Percentiles rank a stretch among this genome's conserved stretches.
phyloP scores from a whole-genome alignment of 2,329 filamentous ascomycete genomes.

The Epichloe hybrida region DNA sequence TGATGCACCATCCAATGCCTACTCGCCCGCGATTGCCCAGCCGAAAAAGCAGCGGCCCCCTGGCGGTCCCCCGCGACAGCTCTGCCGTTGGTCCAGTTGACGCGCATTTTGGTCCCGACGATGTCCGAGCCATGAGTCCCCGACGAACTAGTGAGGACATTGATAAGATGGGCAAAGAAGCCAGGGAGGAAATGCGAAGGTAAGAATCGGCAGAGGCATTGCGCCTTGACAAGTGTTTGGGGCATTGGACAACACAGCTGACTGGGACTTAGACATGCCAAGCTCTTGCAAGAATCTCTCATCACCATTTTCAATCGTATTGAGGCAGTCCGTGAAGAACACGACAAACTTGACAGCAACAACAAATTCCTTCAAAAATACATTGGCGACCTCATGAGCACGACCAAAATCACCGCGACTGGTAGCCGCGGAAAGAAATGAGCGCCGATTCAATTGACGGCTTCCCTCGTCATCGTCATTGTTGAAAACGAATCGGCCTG shows the following conservation, averaged over 20 bases:
- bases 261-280: slow-evolving; percentile 57
- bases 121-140: slow-evolving; percentile 90
- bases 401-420: slow-evolving; percentile 56
- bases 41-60: slow-evolving; percentile 68
- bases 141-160: slow-evolving; percentile 82
- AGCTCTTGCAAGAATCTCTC: slow-evolving; percentile 76
- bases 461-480: background rate
- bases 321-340: slow-evolving; percentile 84
- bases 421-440: slow-evolving; percentile 40
- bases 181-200: slow-evolving; percentile 52
- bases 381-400: slow-evolving; percentile 89
- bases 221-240: background rate
- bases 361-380: slow-evolving; percentile 98
- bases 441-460: slow-evolving; percentile 7
- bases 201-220: slow-evolving; percentile 17
- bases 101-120: slow-evolving; percentile 67
- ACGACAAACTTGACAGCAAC: slow-evolving; percentile 91
- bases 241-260: background rate
- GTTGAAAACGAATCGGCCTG: too few species aligned
- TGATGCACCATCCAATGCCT: slow-evolving; percentile 37
- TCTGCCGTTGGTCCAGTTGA: slow-evolving; percentile 59
- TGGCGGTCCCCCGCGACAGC: slow-evolving; percentile 68
- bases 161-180: slow-evolving; percentile 73
- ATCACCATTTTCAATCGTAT: slow-evolving; percentile 84
- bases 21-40: slow-evolving; percentile 55